Conservation (phyloP, 192 early-diverging fungal species). For the Backusella westeae region DNA sequence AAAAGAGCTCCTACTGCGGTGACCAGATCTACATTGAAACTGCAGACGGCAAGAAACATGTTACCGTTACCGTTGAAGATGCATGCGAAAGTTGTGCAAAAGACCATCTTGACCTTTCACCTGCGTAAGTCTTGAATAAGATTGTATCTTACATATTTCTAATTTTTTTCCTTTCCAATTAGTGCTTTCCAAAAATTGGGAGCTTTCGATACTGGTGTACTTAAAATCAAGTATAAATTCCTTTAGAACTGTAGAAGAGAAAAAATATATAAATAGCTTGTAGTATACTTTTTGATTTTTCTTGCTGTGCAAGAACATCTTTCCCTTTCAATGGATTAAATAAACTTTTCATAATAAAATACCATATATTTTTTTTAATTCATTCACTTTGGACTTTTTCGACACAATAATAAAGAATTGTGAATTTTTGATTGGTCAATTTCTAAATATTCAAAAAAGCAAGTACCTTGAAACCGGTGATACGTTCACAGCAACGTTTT, state of each 20-base stretch:
- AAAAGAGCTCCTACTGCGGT: constrained; percentile 37
- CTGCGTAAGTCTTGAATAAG: neutral
- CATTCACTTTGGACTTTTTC: too few species aligned
- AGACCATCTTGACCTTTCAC: constrained; percentile 33
- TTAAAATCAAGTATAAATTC: constrained; percentile 25
- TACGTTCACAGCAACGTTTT: neutral
- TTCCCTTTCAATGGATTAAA: too few species aligned
- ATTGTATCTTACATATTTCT: neutral
- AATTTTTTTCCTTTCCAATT: too few species aligned
- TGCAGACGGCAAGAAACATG: constrained; percentile 30
- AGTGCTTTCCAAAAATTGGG: constrained; percentile 18
- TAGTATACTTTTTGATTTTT: too few species aligned
- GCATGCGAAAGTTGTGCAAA: constrained; percentile 42
- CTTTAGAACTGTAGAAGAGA: neutral
- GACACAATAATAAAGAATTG: too few species aligned
- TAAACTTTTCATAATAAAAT: too few species aligned
- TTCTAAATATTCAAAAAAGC: neutral
- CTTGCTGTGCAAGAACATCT: too few species aligned
- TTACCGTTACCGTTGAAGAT: constrained; percentile 40
- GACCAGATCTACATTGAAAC: constrained; percentile 30
- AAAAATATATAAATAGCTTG: too few species aligned
- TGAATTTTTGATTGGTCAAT: neutral
- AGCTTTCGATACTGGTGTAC: constrained; percentile 15
- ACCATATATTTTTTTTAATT: too few species aligned
- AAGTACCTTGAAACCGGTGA: neutral